Base-by-base conservation (phyloP, 179 eudicot genomes). In the Patellifolia procumbens region DNA sequence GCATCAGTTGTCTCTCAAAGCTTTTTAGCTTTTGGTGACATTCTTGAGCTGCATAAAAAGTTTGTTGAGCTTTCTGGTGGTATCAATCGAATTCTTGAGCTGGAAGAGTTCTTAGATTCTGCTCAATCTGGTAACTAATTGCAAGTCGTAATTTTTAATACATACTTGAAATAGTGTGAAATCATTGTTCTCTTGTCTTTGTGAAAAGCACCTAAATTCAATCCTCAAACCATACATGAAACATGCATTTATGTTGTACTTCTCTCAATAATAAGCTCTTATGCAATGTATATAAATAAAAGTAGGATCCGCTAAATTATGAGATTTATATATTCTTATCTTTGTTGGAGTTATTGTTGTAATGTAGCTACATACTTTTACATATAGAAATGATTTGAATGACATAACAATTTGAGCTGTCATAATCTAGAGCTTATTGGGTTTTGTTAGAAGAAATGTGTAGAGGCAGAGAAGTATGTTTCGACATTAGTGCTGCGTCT, bases 1-100 rank as follows among this genome's bases (percentile, higher is more conserved):
- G 98, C 98, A 82, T 94, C 97, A 19, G 96, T 92, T 85, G 98
- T 94, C 63, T 88, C 97, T 68, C 98, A 94, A 86, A 94, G 98
- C 97, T 94, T 94, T 81, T 83, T 92, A 80, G 97, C 98, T 72
- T 94, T 94, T 75, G 98, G 97, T 62, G 97, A 92, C 85, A 92
- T 94, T 81, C 94, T 94, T 79, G 97, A 94, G 87, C 89, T 92
- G 68, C 91, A 94, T 70, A 88, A 89, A 76, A 94, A 94, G 72
- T 94, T 84, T 78, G 83, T 91, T 70, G 98, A 94, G 82, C 97
- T 94, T 20, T 91, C 98, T 56, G 98, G 98, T 74, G 97, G 98
- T 69, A 78, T 94, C 75, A 94, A 92, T 87, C 92, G 98, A 49
- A 89, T 94, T 68, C 88, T 91, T 79, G 97, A 94, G 86, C 88